These are phyloP conservation scores for Eutrema japonicum DNA, from an alignment of 345 rosid species.

Conservation along the genomic window DNA sequence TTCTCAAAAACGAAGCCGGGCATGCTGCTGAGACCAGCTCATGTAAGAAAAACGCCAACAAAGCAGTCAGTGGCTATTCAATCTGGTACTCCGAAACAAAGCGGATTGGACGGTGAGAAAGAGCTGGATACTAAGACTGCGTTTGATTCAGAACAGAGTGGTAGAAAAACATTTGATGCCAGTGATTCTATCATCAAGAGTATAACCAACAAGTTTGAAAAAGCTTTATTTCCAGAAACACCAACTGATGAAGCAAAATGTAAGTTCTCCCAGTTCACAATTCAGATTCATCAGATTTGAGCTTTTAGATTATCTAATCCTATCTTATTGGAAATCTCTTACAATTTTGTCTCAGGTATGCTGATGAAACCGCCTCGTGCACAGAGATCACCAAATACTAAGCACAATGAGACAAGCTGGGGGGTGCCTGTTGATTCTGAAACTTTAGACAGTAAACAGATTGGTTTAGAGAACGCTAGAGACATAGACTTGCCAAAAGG, in stretches of 20 bases:
- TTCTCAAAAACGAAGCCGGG: slow-evolving; percentile 92
- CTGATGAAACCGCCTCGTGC: slow-evolving; percentile 71
- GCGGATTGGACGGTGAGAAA: slow-evolving; percentile 41
- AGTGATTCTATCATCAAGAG: slow-evolving; percentile 50
- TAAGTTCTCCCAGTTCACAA: slow-evolving; percentile 50
- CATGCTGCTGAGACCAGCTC: slow-evolving; percentile 91
- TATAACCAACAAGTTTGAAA: slow-evolving; percentile 55
- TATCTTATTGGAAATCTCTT: slow-evolving; percentile 1
- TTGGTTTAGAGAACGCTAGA: slow-evolving; percentile 42
- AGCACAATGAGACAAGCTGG: slow-evolving; percentile 51
- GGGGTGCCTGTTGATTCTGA: slow-evolving; percentile 52
- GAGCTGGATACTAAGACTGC: slow-evolving; percentile 42
- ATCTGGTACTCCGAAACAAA: slow-evolving; percentile 44
- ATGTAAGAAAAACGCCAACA: slow-evolving; percentile 59
- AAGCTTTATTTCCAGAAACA: slow-evolving; percentile 50
- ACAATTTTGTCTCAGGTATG: slow-evolving; percentile 54
- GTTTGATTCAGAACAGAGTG: slow-evolving; percentile 46
- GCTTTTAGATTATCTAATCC: slow-evolving; percentile 22
- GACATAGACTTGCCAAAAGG: slow-evolving; percentile 44
- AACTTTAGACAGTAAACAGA: slow-evolving; percentile 37
- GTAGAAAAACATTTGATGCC: slow-evolving; percentile 48
- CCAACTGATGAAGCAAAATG: slow-evolving; percentile 57
- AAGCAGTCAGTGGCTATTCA: slow-evolving; percentile 54
- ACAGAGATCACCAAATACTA: slow-evolving; percentile 56
- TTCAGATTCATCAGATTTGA: slow-evolving; percentile 16